Evolutionary conservation across 1,139 yeast species (phyloP).

Genomic region (Sugiyamaella paludigena): DNA sequence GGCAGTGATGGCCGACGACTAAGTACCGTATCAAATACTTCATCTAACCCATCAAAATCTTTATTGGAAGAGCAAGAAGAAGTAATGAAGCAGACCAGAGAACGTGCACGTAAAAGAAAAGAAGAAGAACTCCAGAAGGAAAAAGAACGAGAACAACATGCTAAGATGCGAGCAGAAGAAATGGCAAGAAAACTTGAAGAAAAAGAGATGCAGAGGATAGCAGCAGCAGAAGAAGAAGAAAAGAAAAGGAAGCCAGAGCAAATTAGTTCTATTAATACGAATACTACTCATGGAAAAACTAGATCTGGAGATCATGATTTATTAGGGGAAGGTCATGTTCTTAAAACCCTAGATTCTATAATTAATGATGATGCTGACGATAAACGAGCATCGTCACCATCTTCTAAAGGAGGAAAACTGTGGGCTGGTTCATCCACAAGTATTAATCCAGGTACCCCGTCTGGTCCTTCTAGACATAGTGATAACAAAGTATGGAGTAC

Average conservation of each 20-base stretch:
- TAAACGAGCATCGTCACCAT: background rate
- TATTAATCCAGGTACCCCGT: background rate
- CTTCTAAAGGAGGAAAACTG: conserved; percentile 3
- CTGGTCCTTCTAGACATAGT: background rate
- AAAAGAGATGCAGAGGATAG: conserved; percentile 20
- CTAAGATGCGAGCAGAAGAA: conserved; percentile 33
- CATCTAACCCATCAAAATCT: conserved; percentile 6
- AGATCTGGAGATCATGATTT: conserved; percentile 1
- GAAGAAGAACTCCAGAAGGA: conserved; percentile 37
- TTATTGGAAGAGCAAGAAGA: conserved; percentile 36
- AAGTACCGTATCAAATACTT: conserved; percentile 5
- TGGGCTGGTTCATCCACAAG: conserved; percentile 1
- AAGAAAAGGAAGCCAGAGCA: conserved; percentile 9
- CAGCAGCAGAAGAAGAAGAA: conserved; percentile 10
- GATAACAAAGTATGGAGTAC: conserved; percentile 8
- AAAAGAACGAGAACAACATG: conserved; percentile 32
- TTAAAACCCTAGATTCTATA: conserved; percentile 20
- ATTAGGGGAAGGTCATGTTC: conserved; percentile 17
- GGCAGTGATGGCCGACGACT: background rate
- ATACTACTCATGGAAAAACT: conserved; percentile 4
- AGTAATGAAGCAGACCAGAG: conserved; percentile 35
- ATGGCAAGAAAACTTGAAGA: conserved; percentile 32
- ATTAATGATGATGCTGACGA: conserved; percentile 18
- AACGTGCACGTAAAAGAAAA: conserved; percentile 36
- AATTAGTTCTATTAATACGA: conserved; percentile 8